Base-by-base conservation (phyloP, 2,329 filamentous ascomycete species). In the Cercospora canescens region DNA sequence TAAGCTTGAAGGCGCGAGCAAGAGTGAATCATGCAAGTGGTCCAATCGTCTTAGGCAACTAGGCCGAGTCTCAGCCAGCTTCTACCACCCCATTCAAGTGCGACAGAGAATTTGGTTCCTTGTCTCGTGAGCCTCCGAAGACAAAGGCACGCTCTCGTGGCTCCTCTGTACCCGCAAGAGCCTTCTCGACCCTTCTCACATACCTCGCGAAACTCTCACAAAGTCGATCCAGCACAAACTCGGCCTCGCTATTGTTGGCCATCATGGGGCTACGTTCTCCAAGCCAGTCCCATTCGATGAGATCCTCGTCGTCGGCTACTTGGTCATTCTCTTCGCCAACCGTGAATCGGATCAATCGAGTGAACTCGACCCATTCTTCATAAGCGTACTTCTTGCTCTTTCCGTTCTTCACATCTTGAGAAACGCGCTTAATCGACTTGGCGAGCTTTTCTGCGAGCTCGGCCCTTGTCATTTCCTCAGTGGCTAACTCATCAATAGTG, bases 291-390 rank as follows among this genome's bases (percentile, higher is more conserved):
- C 89, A 91, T 35, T 89, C 85, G 1, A 90, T 79, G 18, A 89
- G 72, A 0, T 85, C 87, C 30, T 86, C 84, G n/a, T 85, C 82
- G 21, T 86, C 84, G 7, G 85, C 81, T 73, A 76, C 39, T 78
- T 85, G 68, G 4, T 50, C 35, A n/a, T 69, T 66, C 11, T 69
- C 70, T 14, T 71, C 62, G n/a, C 52, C 62, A 1, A 74, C 73
- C 2, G 81, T 81, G 69, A 89, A 88, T 2, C 85, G 81, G 39
- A 96, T 91, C 34, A 97, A 83, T 24, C 87, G 86, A 7, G 94
- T 89, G 72, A 92, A 95, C 81, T 92, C 91, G 0, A 91, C 90
- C 94, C 93, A 96, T 75, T 96, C 90, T 70, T 93, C 88, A 69
- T 93, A 97, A 0, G 82, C 84, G 76, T 97, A 97, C 62, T 84